Conservation (phyloP, 805 yeast genomes). For the Torulaspora gathmanii region DNA sequence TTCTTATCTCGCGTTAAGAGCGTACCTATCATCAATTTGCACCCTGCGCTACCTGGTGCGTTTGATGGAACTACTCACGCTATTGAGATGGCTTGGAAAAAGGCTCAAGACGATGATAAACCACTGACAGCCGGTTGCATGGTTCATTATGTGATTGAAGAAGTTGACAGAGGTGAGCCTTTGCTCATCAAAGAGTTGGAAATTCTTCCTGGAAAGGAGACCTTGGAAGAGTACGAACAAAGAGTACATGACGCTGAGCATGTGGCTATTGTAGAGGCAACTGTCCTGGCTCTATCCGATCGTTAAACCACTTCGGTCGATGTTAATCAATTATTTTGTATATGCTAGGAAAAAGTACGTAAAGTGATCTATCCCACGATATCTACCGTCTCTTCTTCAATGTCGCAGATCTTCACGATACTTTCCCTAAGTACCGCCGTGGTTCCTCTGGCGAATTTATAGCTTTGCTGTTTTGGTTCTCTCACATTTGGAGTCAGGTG, state of each 20-base stretch:
- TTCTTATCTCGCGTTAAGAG: slow-evolving; percentile 63
- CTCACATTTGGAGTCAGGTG: slow-evolving; percentile 89
- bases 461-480: slow-evolving; percentile 71
- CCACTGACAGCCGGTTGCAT: slow-evolving; percentile 89
- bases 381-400: slow-evolving; percentile 56
- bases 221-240: slow-evolving; percentile 71
- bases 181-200: slow-evolving; percentile 74
- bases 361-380: slow-evolving; percentile 24
- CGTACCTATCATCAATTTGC: slow-evolving; percentile 83
- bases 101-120: slow-evolving; percentile 59
- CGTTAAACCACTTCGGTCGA: background rate
- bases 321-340: background rate
- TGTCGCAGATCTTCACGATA: slow-evolving; percentile 60
- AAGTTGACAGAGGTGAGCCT: slow-evolving; percentile 92
- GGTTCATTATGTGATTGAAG: slow-evolving; percentile 95
- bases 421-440: slow-evolving; percentile 75
- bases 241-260: slow-evolving; percentile 86
- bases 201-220: slow-evolving; percentile 58
- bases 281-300: slow-evolving; percentile 50
- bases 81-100: slow-evolving; percentile 92
- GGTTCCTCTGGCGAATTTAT: slow-evolving; percentile 89
- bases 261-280: slow-evolving; percentile 88
- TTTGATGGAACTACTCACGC: slow-evolving; percentile 94
- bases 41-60: slow-evolving; percentile 95
- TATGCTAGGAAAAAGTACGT: slow-evolving; percentile 8